Base-by-base conservation (phyloP, 768 basidiomycete genomes). In the Trametes cinnabarina region DNA sequence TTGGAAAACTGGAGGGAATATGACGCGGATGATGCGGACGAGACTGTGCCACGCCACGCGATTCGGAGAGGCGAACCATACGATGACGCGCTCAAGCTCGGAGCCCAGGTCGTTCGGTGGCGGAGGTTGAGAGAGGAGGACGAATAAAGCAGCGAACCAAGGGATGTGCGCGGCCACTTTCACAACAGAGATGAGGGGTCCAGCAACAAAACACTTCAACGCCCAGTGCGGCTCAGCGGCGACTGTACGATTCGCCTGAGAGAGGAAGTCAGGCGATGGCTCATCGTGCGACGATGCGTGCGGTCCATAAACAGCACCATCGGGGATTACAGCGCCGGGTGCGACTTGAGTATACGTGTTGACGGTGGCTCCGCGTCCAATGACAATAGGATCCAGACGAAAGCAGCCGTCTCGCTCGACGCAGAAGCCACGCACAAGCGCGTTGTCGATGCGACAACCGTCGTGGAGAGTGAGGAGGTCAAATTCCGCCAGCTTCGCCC, bases 321-420 rank as follows among this genome's bases (percentile, higher is more conserved):
- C 71, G 0, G 72, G 63, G 32, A 79, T 75, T 19, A 57, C 47
- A 8, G 77, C 68, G 8, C 78, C 79, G 4, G 78, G 78, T 1
- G 78, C 66, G 26, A 80, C 68, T 49, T 73, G 72, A 10, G 78
- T 78, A 58, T 74, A 78, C 2, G 77, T 75, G 63, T 80, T 81
- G 39, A 80, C 60, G 8, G 74, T 65, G 10, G 76, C 76, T 26
- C 71, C 67, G 6, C 67, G 58, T 6, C 78, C 78, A 52, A 81
- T 71, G 15, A 68, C 68, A 41, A 80, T 71, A 3, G 65, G 66
- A 8, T 71, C 76, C 11, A 81, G 69, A 17, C 73, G 72, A 69
- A 81, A 77, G 54, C 65, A 72, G 9, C 79, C 77, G 49, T 80
- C 76, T 14, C 74, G 69, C 63, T 81, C 79, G 10, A 79, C 77